Evolutionary conservation across 352 stramenopile genomes (phyloP).

Genomic region (Globisporangium abappressorium): DNA sequence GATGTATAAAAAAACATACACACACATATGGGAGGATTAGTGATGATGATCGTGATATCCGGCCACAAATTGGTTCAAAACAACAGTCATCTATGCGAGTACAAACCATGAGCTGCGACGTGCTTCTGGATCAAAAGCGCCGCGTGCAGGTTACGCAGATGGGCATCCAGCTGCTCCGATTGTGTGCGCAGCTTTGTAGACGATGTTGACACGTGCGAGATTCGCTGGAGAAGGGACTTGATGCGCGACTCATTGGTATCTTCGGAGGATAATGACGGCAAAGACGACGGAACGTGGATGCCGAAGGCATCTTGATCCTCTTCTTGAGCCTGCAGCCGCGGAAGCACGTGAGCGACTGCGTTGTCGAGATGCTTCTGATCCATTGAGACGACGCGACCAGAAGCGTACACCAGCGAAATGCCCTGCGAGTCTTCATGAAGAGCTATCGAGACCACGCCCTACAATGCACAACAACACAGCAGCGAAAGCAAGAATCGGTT

Average conservation of each 20-base stretch:
- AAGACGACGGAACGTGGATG: not conserved
- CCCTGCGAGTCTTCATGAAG: slow-evolving; percentile 15
- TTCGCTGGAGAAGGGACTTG: slow-evolving; percentile 35
- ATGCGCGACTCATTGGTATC: slow-evolving; percentile 26
- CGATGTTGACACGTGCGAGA: slow-evolving; percentile 33
- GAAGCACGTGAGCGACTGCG: slow-evolving; percentile 23
- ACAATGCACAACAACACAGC: not conserved
- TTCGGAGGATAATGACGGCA: not conserved
- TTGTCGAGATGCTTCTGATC: slow-evolving; percentile 14
- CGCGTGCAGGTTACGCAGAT: slow-evolving; percentile 41
- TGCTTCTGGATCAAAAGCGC: slow-evolving; percentile 39
- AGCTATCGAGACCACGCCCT: slow-evolving; percentile 34
- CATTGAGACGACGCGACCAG: slow-evolving; percentile 32
- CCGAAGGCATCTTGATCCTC: not conserved
- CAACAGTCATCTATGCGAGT: not conserved
- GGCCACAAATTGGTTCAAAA: not conserved
- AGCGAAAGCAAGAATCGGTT: not conserved
- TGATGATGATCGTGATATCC: not conserved
- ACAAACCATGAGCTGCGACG: slow-evolving; percentile 14
- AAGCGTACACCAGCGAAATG: slow-evolving; percentile 35
- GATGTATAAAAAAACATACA: not conserved
- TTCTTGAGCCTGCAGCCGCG: slow-evolving; percentile 1
- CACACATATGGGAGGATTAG: not conserved
- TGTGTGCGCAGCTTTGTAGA: slow-evolving; percentile 24
- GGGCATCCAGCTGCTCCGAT: slow-evolving; percentile 35